Evolutionary conservation across 805 yeast genomes (phyloP), one percentile per base, ranked within the genome.

Genomic region (Candida alai): DNA sequence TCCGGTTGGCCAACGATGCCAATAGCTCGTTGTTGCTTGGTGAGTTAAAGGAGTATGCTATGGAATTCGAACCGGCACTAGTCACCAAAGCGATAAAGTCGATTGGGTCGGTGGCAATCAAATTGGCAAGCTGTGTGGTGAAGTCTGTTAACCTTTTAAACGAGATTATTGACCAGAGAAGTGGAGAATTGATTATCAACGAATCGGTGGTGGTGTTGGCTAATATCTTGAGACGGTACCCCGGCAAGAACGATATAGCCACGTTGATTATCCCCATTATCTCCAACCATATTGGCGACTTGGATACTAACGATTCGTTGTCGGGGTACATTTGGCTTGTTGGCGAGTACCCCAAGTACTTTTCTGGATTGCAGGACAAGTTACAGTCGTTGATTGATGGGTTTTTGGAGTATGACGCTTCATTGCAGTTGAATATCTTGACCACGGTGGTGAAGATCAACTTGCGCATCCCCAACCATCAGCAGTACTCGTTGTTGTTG

Each of bases 61-160:
- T 80, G 81, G 95, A 85, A 51, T 78, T 87, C 47, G 97, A 90
- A 50, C 76, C 80, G 3, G 81, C 84, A 30, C 77, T 88, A 44
- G 94, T 83, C 11, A 54, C 70, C 27, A 72, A 78, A 40, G 71
- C 90, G 2, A 74, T 84, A 23, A 68, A 68, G 38, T 84, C 84
- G 6, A 71, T 84, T 42, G 82, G 86, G 0, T 82, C 84, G 31
- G 70, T 84, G 30, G 88, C 87, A 8, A 77, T 83, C 41, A 78
- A 80, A 49, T 58, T 79, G 12, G 65, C 74, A 5, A 69, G 62
- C 35, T 63, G 74, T 31, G 68, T 74, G 2, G 65, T 73, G 28
- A 78, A 73, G 46, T 72, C 85, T 3, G 66, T 82, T 36, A 85
- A 80, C 41, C 63, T 76, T 18, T 56, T 84, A 27, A 66, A 78